phyloP scores from a whole-genome alignment of 148 eudicot species.

The Vaccinium darrowii region DNA sequence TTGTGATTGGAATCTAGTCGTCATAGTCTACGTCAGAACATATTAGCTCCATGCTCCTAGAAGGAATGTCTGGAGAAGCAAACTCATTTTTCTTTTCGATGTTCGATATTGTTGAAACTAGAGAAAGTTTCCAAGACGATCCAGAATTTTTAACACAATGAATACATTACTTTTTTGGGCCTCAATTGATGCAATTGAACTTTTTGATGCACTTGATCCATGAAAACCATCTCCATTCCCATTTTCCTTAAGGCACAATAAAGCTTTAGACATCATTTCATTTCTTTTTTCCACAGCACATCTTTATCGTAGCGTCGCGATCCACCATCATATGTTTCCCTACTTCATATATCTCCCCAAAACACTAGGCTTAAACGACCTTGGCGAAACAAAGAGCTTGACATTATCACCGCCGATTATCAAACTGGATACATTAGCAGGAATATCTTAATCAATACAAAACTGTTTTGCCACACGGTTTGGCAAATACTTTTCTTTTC shows the following conservation, averaged over 20 bases:
- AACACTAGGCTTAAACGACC: slow-evolving; percentile 29
- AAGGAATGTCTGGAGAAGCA: not conserved
- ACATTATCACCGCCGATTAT: not conserved
- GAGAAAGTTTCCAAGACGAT: not conserved
- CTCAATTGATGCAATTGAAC: not conserved
- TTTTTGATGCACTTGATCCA: not conserved
- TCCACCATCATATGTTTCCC: slow-evolving; percentile 29
- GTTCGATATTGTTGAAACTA: not conserved
- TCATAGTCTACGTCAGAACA: not conserved
- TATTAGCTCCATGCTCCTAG: not conserved
- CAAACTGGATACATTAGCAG: slow-evolving; percentile 15
- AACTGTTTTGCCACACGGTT: slow-evolving; percentile 47
- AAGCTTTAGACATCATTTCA: not conserved
- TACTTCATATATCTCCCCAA: slow-evolving; percentile 30
- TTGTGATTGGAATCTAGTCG: not conserved
- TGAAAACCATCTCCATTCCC: not conserved
- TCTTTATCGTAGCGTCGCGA: not conserved
- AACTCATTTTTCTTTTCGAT: not conserved
- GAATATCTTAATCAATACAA: slow-evolving; percentile 45
- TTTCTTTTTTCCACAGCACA: not conserved
- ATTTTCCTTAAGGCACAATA: not conserved
- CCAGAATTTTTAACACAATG: not conserved
- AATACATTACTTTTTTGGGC: not conserved
- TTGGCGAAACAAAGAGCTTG: slow-evolving; percentile 30
- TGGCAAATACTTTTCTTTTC: slow-evolving; percentile 36